Evolutionary conservation across 2,329 filamentous ascomycete genomes (phyloP).

Genomic region (Aurifilum marmelostoma): DNA sequence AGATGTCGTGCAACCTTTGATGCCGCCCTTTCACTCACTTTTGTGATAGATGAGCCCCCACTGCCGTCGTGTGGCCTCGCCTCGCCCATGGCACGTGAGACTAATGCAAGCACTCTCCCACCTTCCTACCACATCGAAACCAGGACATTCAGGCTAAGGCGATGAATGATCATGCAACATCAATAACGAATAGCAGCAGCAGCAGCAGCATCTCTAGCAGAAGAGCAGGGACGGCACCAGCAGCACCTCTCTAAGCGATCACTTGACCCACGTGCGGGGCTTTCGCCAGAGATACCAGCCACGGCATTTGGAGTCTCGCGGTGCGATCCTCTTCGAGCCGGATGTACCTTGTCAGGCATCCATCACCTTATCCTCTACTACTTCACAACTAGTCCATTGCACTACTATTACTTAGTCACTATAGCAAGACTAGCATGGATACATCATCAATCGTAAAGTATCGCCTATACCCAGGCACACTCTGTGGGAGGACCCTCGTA

Average conservation of each 20-base stretch:
- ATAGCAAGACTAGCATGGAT: background rate
- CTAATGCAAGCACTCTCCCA: constrained; percentile 2
- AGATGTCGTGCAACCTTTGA: background rate
- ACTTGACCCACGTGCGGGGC: constrained; percentile 4
- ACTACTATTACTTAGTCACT: background rate
- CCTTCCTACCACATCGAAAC: constrained; percentile 9
- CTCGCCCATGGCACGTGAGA: background rate
- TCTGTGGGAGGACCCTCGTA: background rate
- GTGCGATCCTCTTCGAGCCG: background rate
- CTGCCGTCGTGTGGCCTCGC: background rate
- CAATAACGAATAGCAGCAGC: background rate
- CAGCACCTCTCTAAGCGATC: constrained; percentile 5
- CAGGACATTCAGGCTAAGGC: constrained; percentile 10
- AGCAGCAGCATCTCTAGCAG: constrained; percentile 14
- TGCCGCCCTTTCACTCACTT: background rate
- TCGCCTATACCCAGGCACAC: background rate
- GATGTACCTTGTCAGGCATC: background rate
- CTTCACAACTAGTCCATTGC: background rate
- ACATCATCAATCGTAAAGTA: background rate
- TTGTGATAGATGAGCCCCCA: background rate
- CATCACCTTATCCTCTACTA: background rate
- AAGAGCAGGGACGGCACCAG: no score
- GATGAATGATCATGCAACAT: background rate
- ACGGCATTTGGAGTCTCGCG: background rate
- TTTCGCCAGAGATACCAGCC: background rate